Percentiles rank a stretch among this genome's conserved stretches.
phyloP scores from a whole-genome alignment of 768 basidiomycete genomes.

The Multifurca ochricompacta region DNA sequence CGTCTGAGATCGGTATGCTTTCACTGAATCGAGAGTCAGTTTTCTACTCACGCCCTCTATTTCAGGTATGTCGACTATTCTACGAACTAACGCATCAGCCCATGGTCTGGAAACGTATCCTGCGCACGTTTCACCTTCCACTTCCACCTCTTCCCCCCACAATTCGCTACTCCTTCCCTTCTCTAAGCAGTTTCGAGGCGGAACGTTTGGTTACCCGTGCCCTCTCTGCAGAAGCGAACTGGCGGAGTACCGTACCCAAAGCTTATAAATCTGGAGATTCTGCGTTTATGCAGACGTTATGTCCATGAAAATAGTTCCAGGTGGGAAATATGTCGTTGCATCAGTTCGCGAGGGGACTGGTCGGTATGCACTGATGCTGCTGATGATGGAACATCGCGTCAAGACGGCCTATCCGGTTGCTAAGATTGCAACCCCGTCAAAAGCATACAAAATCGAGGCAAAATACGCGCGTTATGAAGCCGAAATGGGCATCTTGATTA shows the following conservation, averaged over 20 bases:
- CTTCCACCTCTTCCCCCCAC: conserved; percentile 20
- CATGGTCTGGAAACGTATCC: conserved; percentile 20
- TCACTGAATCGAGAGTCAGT: neutral
- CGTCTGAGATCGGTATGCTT: conserved; percentile 16
- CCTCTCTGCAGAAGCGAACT: conserved; percentile 20
- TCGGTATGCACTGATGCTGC: conserved; percentile 15
- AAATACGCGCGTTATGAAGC: conserved; percentile 12
- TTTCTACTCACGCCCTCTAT: neutral
- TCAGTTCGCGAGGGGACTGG: conserved; percentile 10
- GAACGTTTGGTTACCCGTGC: conserved; percentile 18
- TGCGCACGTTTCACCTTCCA: conserved; percentile 17
- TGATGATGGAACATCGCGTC: conserved; percentile 22
- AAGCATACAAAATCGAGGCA: conserved; percentile 17
- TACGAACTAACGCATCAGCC: conserved; percentile 19
- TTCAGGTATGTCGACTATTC: conserved; percentile 15
- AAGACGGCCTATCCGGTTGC: conserved; percentile 19
- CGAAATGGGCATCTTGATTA: conserved; percentile 18
- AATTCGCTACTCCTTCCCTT: conserved; percentile 11
- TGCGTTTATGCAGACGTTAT: conserved; percentile 8
- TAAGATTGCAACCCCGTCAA: conserved; percentile 5
- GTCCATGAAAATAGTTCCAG: conserved; percentile 21
- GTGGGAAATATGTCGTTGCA: conserved; percentile 19
- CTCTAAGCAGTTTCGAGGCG: conserved; percentile 19
- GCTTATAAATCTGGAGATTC: conserved; percentile 14
- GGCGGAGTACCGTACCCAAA: conserved; percentile 17